Percentiles rank a stretch among this genome's conserved stretches.
Conservation (phyloP, 257 asterid species). For the Gentiana macrophylla region DNA sequence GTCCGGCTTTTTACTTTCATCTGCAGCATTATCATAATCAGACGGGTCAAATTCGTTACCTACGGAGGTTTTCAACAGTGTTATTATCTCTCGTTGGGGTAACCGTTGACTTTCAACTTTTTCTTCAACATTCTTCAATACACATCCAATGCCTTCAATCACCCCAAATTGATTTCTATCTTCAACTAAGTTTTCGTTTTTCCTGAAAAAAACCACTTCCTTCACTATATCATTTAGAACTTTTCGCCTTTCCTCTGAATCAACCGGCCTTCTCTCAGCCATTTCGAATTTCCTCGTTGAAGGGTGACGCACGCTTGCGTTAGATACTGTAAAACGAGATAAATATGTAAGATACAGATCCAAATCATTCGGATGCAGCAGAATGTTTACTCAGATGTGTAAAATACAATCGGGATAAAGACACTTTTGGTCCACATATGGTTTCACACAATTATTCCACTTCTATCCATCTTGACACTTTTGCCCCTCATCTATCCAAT, state of each 20-base stretch:
- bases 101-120: neutral
- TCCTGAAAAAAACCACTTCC: slow-evolving; percentile 7
- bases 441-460: no score
- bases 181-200: neutral
- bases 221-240: slow-evolving; percentile 11
- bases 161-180: neutral
- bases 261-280: slow-evolving; percentile 7
- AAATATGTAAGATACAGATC: no score
- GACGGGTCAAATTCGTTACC: slow-evolving; percentile 2
- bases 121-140: slow-evolving; percentile 1
- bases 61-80: neutral
- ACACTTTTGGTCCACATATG: no score
- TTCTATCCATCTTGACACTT: no score
- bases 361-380: no score
- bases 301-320: neutral
- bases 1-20: no score
- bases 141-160: neutral
- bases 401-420: no score
- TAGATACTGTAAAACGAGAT: no score
- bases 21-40: no score
- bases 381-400: no score
- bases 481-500: no score
- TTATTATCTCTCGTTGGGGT: neutral
- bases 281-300: slow-evolving; percentile 6
- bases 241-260: slow-evolving; percentile 8